phyloP scores from a whole-genome alignment of 108 stramenopile genomes.

The Cylindrotheca closterium region DNA sequence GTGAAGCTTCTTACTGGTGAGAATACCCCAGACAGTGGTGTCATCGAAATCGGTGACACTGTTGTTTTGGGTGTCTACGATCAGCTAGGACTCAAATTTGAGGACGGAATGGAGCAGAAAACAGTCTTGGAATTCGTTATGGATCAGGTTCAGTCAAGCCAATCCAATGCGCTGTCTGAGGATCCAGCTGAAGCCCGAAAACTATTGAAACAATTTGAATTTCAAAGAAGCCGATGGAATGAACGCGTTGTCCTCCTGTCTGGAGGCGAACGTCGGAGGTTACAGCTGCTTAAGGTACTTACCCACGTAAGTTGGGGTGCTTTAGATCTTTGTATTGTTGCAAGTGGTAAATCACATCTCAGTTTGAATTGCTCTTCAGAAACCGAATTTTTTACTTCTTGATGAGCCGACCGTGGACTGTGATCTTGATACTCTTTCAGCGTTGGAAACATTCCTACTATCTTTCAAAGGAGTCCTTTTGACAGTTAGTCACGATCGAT shows the following conservation, averaged over 20 bases:
- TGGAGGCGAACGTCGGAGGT: slow-evolving; percentile 79
- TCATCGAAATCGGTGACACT: slow-evolving; percentile 74
- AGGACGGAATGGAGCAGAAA: slow-evolving; percentile 54
- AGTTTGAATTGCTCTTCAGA: slow-evolving; percentile 6
- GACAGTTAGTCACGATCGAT: slow-evolving; percentile 92
- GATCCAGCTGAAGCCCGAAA: slow-evolving; percentile 75
- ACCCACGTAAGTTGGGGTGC: slow-evolving; percentile 33
- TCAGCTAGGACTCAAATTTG: slow-evolving; percentile 70
- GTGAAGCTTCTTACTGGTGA: slow-evolving; percentile 62
- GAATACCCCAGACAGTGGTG: slow-evolving; percentile 51
- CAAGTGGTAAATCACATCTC: not conserved
- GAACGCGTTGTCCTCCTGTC: slow-evolving; percentile 73
- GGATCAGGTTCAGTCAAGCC: slow-evolving; percentile 58
- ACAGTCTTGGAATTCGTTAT: slow-evolving; percentile 75
- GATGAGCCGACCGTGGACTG: slow-evolving; percentile 74
- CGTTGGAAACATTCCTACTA: slow-evolving; percentile 78
- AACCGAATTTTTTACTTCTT: slow-evolving; percentile 73
- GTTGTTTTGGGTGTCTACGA: slow-evolving; percentile 83
- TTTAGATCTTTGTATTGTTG: not conserved
- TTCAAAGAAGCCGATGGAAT: slow-evolving; percentile 63
- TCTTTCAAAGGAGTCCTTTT: slow-evolving; percentile 89
- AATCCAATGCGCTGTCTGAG: slow-evolving; percentile 35
- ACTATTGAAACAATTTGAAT: slow-evolving; percentile 74
- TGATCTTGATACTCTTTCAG: slow-evolving; percentile 79
- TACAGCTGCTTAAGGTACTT: slow-evolving; percentile 77